Conservation (phyloP, 1,284 basidiomycete species). For the Cryptococcus deneoformans region DNA sequence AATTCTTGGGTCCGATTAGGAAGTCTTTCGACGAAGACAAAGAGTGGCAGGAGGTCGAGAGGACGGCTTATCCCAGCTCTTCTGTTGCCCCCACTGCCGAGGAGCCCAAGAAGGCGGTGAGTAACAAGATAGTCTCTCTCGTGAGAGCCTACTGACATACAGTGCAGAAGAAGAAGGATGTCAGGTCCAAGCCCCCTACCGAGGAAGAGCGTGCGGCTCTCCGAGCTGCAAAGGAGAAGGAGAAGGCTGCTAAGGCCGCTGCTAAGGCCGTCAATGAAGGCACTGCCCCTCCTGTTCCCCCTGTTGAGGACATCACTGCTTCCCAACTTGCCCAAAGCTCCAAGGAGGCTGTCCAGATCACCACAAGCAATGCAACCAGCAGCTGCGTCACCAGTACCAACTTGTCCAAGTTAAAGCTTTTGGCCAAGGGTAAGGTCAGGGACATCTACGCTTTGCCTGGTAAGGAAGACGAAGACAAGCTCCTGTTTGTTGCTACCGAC, state of each 20-base stretch:
- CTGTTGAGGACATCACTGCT: slow-evolving; percentile 3
- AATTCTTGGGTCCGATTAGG: slow-evolving; percentile 79
- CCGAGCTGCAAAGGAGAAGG: slow-evolving; percentile 40
- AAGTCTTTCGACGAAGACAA: slow-evolving; percentile 69
- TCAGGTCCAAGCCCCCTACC: slow-evolving; percentile 36
- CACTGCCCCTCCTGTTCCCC: background rate
- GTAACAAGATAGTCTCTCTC: background rate
- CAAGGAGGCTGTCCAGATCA: slow-evolving; percentile 1
- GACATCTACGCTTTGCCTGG: slow-evolving; percentile 75
- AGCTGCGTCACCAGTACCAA: slow-evolving; percentile 39
- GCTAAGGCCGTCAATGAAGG: slow-evolving; percentile 25
- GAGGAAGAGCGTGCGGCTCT: slow-evolving; percentile 46
- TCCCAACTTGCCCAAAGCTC: slow-evolving; percentile 6
- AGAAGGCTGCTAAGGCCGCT: slow-evolving; percentile 41
- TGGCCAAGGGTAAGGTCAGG: slow-evolving; percentile 88
- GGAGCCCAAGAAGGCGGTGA: slow-evolving; percentile 31
- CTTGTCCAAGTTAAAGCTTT: slow-evolving; percentile 56
- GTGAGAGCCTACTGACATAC: slow-evolving; percentile 1
- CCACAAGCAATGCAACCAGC: slow-evolving; percentile 3
- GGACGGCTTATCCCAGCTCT: slow-evolving; percentile 73
- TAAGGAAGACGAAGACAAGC: slow-evolving; percentile 56
- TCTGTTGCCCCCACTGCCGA: slow-evolving; percentile 21
- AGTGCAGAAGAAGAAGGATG: slow-evolving; percentile 29
- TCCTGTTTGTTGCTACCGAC: slow-evolving; percentile 94
- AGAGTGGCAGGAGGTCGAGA: slow-evolving; percentile 78